Evolutionary conservation across 148 eudicot species (phyloP).

Genomic region (Cornus florida): DNA sequence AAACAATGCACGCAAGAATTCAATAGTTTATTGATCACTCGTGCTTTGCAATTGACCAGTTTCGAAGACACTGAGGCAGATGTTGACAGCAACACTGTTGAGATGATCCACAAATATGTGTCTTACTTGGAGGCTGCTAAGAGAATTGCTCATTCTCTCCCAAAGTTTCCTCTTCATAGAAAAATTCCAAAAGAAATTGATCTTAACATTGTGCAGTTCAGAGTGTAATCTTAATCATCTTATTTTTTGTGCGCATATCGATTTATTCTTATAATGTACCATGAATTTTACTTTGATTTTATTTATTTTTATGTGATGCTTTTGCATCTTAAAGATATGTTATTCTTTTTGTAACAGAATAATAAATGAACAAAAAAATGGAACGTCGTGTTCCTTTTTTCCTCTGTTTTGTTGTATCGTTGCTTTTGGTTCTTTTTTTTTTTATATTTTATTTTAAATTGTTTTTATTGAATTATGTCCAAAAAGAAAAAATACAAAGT

Average conservation of each 20-base stretch:
- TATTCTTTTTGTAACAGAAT: too few relatives aligned
- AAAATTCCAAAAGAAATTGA: slow-evolving; percentile 25
- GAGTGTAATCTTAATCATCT: neutral
- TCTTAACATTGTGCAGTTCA: slow-evolving; percentile 13
- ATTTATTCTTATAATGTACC: neutral
- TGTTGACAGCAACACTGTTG: neutral
- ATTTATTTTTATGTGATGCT: too few relatives aligned
- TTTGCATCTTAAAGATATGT: too few relatives aligned
- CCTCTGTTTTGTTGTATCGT: too few relatives aligned
- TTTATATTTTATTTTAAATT: too few relatives aligned
- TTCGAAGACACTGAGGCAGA: neutral
- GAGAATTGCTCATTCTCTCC: slow-evolving; percentile 22
- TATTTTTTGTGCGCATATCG: neutral
- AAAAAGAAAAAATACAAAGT: too few relatives aligned
- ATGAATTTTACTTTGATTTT: too few relatives aligned
- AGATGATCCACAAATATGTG: slow-evolving; percentile 1
- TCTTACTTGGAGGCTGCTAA: slow-evolving; percentile 27
- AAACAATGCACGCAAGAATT: neutral
- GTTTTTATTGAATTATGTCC: too few relatives aligned
- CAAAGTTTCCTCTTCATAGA: slow-evolving; percentile 12
- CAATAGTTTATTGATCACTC: neutral
- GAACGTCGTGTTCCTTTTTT: too few relatives aligned
- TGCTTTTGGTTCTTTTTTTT: too few relatives aligned
- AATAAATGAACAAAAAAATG: too few relatives aligned
- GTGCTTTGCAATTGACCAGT: slow-evolving; percentile 15